These are phyloP conservation scores for Helichrysum umbraculigerum DNA, from an alignment of 129 eudicot genomes.

Conservation along the genomic window DNA sequence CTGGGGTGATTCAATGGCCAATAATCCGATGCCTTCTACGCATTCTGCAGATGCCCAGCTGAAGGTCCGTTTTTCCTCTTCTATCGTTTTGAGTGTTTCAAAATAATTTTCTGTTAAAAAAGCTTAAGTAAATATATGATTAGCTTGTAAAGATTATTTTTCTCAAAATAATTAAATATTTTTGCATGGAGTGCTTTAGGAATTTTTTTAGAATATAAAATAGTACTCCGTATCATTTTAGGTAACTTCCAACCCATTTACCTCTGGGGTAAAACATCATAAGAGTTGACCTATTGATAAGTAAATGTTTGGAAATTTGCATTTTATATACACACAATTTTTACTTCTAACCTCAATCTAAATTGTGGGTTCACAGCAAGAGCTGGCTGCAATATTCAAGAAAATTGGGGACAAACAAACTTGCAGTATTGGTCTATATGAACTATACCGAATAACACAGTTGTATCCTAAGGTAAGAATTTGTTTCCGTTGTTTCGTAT, in stretches of 20 bases:
- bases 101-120: too few species aligned
- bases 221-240: too few species aligned
- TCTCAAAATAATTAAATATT: neutral
- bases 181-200: neutral
- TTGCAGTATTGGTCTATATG: slow-evolving; percentile 90
- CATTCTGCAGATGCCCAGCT: slow-evolving; percentile 93
- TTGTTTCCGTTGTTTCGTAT: neutral
- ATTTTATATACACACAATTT: neutral
- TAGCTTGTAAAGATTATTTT: neutral
- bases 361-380: slow-evolving; percentile 66
- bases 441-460: slow-evolving; percentile 86
- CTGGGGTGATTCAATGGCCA: slow-evolving; percentile 89
- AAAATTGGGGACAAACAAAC: slow-evolving; percentile 99
- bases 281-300: neutral
- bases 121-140: neutral
- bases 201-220: neutral
- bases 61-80: slow-evolving; percentile 46
- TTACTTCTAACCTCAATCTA: slow-evolving; percentile 12
- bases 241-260: neutral
- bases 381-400: slow-evolving; percentile 90
- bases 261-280: neutral
- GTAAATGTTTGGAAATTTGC: neutral
- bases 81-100: neutral
- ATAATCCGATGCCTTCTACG: slow-evolving; percentile 69
- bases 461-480: slow-evolving; percentile 75